Percentiles rank a stretch among this genome's conserved stretches.
Evolutionary conservation across 805 yeast genomes (phyloP).

Genomic region (Cyberlindnera euphorbiiphila): DNA sequence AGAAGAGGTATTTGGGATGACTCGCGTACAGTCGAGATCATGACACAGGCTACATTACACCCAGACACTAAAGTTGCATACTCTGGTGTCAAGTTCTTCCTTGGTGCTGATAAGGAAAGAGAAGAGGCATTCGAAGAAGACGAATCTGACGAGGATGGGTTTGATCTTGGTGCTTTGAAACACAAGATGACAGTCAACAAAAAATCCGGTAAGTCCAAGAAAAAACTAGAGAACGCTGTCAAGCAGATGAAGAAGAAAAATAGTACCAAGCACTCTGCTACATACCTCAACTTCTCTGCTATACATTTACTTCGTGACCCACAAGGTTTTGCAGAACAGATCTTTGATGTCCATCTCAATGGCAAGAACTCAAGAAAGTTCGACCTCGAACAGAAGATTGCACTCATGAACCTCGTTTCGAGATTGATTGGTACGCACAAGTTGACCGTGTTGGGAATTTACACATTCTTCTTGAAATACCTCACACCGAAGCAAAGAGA

Average conservation of each 20-base stretch:
- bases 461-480: constrained; percentile 83
- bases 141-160: constrained; percentile 61
- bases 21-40: constrained; percentile 91
- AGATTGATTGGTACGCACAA: constrained; percentile 93
- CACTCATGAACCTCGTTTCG: constrained; percentile 82
- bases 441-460: constrained; percentile 82
- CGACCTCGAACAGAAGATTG: constrained; percentile 83
- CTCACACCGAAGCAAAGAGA: constrained; percentile 91
- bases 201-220: constrained; percentile 72
- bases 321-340: constrained; percentile 90
- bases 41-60: constrained; percentile 93
- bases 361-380: constrained; percentile 67
- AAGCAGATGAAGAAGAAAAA: constrained; percentile 65
- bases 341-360: constrained; percentile 69
- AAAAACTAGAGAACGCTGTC: constrained; percentile 72
- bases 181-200: constrained; percentile 84
- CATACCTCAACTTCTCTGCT: constrained; percentile 88
- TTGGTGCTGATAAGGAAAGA: constrained; percentile 93
- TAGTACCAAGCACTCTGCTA: constrained; percentile 50
- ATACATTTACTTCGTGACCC: constrained; percentile 94
- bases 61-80: constrained; percentile 81
- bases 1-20: constrained; percentile 98
- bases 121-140: constrained; percentile 78
- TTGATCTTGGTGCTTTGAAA: constrained; percentile 68
- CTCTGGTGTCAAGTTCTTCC: constrained; percentile 86